Evolutionary conservation across 176 grass and related monocot genomes (phyloP), one percentile per base, ranked within the genome.

Genomic region (Triticum timopheevii): DNA sequence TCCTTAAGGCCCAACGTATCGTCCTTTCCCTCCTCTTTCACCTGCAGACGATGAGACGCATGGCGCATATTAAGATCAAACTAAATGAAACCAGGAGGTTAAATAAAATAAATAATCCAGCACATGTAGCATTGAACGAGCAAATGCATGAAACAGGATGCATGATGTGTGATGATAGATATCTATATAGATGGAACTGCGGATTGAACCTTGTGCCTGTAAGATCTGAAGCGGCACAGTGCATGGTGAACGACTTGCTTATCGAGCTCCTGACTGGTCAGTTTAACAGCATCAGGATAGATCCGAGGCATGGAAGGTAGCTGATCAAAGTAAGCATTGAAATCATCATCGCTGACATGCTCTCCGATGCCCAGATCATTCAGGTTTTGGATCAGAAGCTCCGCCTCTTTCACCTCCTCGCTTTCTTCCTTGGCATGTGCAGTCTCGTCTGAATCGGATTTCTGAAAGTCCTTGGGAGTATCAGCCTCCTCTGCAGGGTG

Each of bases 161-260:
- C 5, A 42, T 73, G 30, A 11, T 23, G 61, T 73, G 23, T 20
- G 58, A 42, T 12, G 69, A 44, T 35, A 23, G 69, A 65, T 84
- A 8, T 13, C 6, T 50, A 0, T 50, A 5, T 50, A 16, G 47
- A 50, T 50, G 47, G 25, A 28, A 75, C 3, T 33, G 38, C 49
- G 17, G 24, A 54, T 4, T 8, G 20, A 85, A 85, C 61, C 72
- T 77, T 34, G 61, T 64, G 8, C 20, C 27, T 65, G 47, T 54
- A 25, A 67, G 77, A 85, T 38, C 65, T 78, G 61, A 78, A 19
- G 45, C 83, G 74, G 56, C 28, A 69, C 11, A 78, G 23, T 8
- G 31, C 30, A 42, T 40, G 74, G 83, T 7, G n/a, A 8, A 2
- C 9, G 4, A 22, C 31, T 15, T 39, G 30, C 22, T 20, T 9